Base-by-base conservation (phyloP, 352 stramenopile genomes). In the Globisporangium mamillatum region DNA sequence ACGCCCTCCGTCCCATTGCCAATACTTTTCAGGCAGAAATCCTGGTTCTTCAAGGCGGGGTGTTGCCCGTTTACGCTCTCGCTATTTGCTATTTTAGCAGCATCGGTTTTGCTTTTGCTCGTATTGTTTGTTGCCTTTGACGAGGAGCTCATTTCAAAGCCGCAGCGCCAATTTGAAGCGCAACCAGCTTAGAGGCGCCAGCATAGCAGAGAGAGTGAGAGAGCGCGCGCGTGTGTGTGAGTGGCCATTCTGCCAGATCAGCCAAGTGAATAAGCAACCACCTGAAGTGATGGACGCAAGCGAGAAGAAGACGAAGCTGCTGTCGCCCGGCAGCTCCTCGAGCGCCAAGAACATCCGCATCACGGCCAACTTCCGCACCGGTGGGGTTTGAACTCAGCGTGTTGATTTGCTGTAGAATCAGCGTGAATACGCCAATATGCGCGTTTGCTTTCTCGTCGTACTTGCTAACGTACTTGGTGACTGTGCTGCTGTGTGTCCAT, bases 351-450 rank as follows among this genome's bases (percentile, higher is more conserved):
- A 55, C 57, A 32, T 70, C n/a, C 65, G 65, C 34, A 81, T 84
- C 71, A 84, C 78, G 1, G 75, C 80, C 69, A 91, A 93, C 72
- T 93, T 89, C 65, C 83, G 83, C 66, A 90, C 80, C 24, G 78
- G 78, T 86, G 74, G 64, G 22, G 16, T 38, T 38, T 56, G 18
- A 12, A 7, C 32, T 64, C 27, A n/a, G 4, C 34, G 10, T 10
- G 34, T 12, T 25, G 1, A 22, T 52, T 22, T 52, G 18, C 44
- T 22, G 22, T 52, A 4, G 44, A 22, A 52, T 20, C 18, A 18
- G 25, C 34, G 16, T 14, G 24, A 16, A 25, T 18, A n/a, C 36
- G 53, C 25, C 18, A 4, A 27, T 67, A 29, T 44, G 25, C 56
- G 54, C 3, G 24, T 53, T 20, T 59, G 20, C 12, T 12, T 48